A percentile compares a stretch with the other conserved stretches of the same genome.
phyloP scores from a whole-genome alignment of 352 stramenopile species.

The Globisporangium splendens region DNA sequence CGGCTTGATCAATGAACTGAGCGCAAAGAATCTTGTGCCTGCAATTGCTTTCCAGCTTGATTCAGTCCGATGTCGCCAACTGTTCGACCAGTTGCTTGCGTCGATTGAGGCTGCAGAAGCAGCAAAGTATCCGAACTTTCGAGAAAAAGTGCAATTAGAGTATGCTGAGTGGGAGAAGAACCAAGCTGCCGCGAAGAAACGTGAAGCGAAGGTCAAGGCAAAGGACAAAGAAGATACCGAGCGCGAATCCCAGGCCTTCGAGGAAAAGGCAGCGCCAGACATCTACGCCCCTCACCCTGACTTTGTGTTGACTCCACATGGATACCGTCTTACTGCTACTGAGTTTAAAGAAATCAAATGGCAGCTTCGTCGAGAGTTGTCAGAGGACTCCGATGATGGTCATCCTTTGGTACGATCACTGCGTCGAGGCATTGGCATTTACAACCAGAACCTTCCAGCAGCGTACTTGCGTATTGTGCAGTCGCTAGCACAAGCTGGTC shows the following conservation, averaged over 20 bases:
- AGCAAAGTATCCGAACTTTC: conserved; percentile 81
- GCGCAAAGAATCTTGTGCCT: conserved; percentile 57
- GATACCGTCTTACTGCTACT: conserved; percentile 92
- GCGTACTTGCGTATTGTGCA: conserved; percentile 96
- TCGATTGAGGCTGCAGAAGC: conserved; percentile 74
- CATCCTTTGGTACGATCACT: conserved; percentile 85
- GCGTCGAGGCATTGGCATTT: conserved; percentile 97
- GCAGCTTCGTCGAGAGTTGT: conserved; percentile 79
- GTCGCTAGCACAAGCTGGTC: conserved; percentile 94
- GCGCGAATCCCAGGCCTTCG: conserved; percentile 77
- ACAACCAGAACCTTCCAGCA: conserved; percentile 96
- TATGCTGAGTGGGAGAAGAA: conserved; percentile 84
- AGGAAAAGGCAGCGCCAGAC: conserved; percentile 85
- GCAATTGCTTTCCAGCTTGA: conserved; percentile 88
- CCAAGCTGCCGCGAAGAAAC: conserved; percentile 91
- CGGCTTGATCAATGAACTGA: conserved; percentile 64
- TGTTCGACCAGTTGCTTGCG: conserved; percentile 77
- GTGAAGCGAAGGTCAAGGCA: conserved; percentile 91
- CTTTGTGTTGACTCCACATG: conserved; percentile 93
- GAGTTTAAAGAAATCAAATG: conserved; percentile 90
- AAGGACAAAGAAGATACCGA: conserved; percentile 89
- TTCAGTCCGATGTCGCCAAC: conserved; percentile 80
- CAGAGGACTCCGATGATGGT: conserved; percentile 77
- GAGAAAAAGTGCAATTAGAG: conserved; percentile 93
- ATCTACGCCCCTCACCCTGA: conserved; percentile 97